Conservation (phyloP, 2,329 filamentous ascomycete genomes). For the Neophaeococcomyces mojaviensis region DNA sequence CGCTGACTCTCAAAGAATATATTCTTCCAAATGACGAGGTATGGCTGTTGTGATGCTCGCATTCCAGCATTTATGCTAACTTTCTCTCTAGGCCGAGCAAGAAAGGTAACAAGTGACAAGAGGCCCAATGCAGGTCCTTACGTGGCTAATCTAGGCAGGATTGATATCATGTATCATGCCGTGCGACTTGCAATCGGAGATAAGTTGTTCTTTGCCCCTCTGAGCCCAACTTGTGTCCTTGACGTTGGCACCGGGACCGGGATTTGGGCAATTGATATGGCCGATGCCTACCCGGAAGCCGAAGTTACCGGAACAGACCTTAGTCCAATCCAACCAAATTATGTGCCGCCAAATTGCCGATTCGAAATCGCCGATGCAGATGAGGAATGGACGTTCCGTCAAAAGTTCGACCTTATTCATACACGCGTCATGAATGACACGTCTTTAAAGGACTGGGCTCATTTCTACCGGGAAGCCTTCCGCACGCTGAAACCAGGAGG, state of each 20-base stretch:
- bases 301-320: slow-evolving; percentile 33
- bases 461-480: slow-evolving; percentile 7
- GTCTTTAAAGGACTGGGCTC: slow-evolving; percentile 9
- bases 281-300: slow-evolving; percentile 30
- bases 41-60: slow-evolving; percentile 25
- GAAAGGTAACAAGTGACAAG: too few relatives aligned
- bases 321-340: slow-evolving; percentile 31
- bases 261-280: slow-evolving; percentile 38
- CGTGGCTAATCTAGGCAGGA: slow-evolving; percentile 2
- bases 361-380: slow-evolving; percentile 53
- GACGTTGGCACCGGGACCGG: too few relatives aligned
- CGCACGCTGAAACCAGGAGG: slow-evolving; percentile 8
- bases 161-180: slow-evolving; percentile 9
- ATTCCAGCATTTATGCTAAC: too few relatives aligned
- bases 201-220: slow-evolving; percentile 10
- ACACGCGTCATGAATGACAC: slow-evolving; percentile 10
- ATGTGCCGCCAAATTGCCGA: slow-evolving; percentile 46
- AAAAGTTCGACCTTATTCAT: slow-evolving; percentile 52
- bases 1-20: too few relatives aligned
- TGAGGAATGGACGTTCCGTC: slow-evolving; percentile 47
- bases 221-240: slow-evolving; percentile 22
- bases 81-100: too few relatives aligned
- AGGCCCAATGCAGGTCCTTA: neutral
- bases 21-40: slow-evolving; percentile 36
- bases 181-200: slow-evolving; percentile 8